phyloP scores from a whole-genome alignment of 768 basidiomycete genomes.

The Rhizopogon roseolus region DNA sequence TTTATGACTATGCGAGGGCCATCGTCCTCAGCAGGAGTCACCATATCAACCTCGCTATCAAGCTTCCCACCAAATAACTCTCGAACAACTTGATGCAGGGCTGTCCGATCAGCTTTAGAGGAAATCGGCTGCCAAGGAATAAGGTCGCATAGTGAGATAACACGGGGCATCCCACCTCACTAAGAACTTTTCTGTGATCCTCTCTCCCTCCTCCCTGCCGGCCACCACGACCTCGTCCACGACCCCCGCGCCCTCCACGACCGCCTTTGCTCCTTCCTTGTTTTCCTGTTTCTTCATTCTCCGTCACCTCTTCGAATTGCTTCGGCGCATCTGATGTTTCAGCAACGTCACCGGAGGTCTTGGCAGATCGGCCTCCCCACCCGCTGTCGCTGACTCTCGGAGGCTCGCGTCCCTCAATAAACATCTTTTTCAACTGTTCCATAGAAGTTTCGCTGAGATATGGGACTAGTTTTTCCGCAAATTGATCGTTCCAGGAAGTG shows the following conservation, averaged over 20 bases:
- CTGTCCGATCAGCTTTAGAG: constrained; percentile 76
- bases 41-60: constrained; percentile 72
- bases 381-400: constrained; percentile 71
- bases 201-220: constrained; percentile 40
- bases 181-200: constrained; percentile 73
- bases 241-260: constrained; percentile 39
- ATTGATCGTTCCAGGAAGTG: constrained; percentile 64
- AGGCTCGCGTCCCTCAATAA: constrained; percentile 76
- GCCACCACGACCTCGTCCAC: constrained; percentile 41
- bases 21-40: constrained; percentile 45
- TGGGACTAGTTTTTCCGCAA: constrained; percentile 48
- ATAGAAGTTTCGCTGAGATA: constrained; percentile 64
- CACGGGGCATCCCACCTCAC: constrained; percentile 52
- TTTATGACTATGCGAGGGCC: constrained; percentile 78
- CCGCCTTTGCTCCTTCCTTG: constrained; percentile 31
- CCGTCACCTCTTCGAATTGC: constrained; percentile 8
- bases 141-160: constrained; percentile 19
- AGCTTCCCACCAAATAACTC: constrained; percentile 80
- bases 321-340: constrained; percentile 6
- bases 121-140: constrained; percentile 60
- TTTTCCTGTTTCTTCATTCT: constrained; percentile 24
- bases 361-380: constrained; percentile 54
- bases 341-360: constrained; percentile 22
- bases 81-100: constrained; percentile 77
- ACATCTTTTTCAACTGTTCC: constrained; percentile 63